Evolutionary conservation across 352 stramenopile species (phyloP).

Genomic region (Thalassiosira allenii): DNA sequence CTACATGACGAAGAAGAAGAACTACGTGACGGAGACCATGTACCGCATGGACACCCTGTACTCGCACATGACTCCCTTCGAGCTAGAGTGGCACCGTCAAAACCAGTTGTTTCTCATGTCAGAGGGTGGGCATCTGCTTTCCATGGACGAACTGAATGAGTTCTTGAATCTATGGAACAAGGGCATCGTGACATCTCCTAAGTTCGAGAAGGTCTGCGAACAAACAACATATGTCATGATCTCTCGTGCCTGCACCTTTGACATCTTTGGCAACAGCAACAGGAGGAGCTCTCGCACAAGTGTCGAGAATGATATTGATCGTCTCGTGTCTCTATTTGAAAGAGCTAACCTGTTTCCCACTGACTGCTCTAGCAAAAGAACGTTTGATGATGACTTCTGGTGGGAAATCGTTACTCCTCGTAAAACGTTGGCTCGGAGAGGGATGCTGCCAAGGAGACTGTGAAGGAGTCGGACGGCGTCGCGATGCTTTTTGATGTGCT

Average conservation of each 20-base stretch:
- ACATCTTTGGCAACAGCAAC: neutral
- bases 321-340: neutral
- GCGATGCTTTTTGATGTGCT: too few species aligned
- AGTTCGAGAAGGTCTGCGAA: slow-evolving; percentile 8
- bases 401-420: too few species aligned
- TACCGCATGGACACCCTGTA: slow-evolving; percentile 22
- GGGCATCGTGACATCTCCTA: neutral
- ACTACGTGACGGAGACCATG: slow-evolving; percentile 4
- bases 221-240: neutral
- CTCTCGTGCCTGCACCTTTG: neutral
- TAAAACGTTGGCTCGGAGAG: too few species aligned
- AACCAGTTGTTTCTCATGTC: slow-evolving; percentile 33
- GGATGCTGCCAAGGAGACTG: too few species aligned
- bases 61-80: neutral
- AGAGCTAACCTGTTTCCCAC: neutral
- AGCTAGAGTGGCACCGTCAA: slow-evolving; percentile 5
- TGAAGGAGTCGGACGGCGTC: too few species aligned
- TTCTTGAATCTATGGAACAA: slow-evolving; percentile 34
- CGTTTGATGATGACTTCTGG: too few species aligned
- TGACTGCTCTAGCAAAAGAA: too few species aligned
- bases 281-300: neutral
- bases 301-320: neutral
- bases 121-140: slow-evolving; percentile 5
- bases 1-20: slow-evolving; percentile 10
- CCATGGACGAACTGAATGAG: slow-evolving; percentile 30